A percentile compares a stretch with the other conserved stretches of the same genome.
Conservation (phyloP, 768 basidiomycete species). For the Trametes elegans region DNA sequence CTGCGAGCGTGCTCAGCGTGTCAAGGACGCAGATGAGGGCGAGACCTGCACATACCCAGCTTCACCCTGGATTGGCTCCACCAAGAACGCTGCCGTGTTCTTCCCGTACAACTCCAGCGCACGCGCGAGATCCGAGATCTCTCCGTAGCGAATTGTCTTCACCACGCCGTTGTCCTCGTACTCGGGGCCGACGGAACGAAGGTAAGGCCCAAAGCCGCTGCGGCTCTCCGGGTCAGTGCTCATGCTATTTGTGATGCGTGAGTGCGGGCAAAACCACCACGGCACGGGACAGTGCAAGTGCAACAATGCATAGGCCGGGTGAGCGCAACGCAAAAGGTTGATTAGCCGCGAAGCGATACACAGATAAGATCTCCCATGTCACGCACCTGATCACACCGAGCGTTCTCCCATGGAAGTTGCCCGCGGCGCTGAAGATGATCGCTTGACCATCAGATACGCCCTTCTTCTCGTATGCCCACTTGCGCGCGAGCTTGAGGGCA, state of each 20-base stretch:
- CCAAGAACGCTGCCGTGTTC: conserved; percentile 87
- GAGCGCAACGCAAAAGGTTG: conserved; percentile 13
- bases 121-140: conserved; percentile 75
- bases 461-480: conserved; percentile 95
- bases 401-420: conserved; percentile 97
- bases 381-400: conserved; percentile 76
- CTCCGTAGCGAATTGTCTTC: conserved; percentile 77
- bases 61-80: conserved; percentile 99
- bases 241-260: conserved; percentile 52
- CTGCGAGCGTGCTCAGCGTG: conserved; percentile 37
- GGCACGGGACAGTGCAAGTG: background rate
- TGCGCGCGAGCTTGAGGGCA: conserved; percentile 90
- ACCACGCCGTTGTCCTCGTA: conserved; percentile 51
- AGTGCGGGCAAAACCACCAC: background rate
- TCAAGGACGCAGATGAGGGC: background rate
- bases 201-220: conserved; percentile 87
- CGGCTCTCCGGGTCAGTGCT: conserved; percentile 92
- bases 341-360: conserved; percentile 7
- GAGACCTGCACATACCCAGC: conserved; percentile 70
- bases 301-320: conserved; percentile 15
- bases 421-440: conserved; percentile 78
- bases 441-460: conserved; percentile 79
- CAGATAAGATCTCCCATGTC: conserved; percentile 6
- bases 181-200: conserved; percentile 79
- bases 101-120: conserved; percentile 80